Evolutionary conservation across 306 rosid genomes (phyloP).

Genomic region (Oemleria cerasiformis): DNA sequence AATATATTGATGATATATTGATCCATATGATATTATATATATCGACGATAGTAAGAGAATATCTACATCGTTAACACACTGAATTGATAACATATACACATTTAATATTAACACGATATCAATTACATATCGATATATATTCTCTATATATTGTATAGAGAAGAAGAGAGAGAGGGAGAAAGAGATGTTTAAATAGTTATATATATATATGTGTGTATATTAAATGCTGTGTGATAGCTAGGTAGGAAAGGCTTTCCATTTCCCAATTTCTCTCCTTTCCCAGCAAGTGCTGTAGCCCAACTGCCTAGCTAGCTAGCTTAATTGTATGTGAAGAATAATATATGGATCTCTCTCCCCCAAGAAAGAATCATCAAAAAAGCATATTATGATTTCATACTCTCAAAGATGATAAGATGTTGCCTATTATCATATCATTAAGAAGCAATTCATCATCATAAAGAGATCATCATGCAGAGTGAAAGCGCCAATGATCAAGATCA

Average conservation of each 20-base stretch:
- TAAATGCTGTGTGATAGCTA: background rate
- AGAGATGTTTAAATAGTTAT: conserved; percentile 18
- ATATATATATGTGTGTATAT: background rate
- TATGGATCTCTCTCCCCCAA: background rate
- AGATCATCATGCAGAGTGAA: conserved; percentile 22
- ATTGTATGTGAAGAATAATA: background rate
- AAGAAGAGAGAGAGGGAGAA: conserved; percentile 15
- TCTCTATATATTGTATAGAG: background rate
- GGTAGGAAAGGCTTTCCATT: background rate
- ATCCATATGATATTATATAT: too few species aligned
- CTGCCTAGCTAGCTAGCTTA: background rate
- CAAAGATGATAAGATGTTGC: background rate
- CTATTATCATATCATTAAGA: conserved; percentile 10
- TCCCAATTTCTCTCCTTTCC: conserved; percentile 23
- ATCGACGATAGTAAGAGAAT: too few species aligned
- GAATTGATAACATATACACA: too few species aligned
- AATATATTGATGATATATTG: too few species aligned
- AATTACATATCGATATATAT: too few species aligned
- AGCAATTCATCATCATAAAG: background rate
- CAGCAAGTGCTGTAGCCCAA: conserved; percentile 7
- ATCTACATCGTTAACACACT: too few species aligned
- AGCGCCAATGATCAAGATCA: background rate
- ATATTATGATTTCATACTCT: background rate
- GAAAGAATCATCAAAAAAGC: background rate
- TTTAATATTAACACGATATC: too few species aligned